A percentile compares a stretch with the other conserved stretches of the same genome.
phyloP scores from a whole-genome alignment of 2,329 filamentous ascomycete species.

The Fusarium aywerte region DNA sequence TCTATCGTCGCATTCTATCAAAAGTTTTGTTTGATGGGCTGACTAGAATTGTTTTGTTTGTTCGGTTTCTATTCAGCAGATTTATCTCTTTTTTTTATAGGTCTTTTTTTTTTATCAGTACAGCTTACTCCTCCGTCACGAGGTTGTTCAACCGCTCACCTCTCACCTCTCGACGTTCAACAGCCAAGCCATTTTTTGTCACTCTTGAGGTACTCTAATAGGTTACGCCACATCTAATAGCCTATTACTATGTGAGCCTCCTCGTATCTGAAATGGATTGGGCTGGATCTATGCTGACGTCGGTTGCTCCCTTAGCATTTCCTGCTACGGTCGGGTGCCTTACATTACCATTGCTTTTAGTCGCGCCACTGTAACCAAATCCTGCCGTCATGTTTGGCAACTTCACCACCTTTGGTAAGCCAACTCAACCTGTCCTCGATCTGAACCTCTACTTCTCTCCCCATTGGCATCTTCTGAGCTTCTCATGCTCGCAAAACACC shows the following conservation, averaged over 20 bases:
- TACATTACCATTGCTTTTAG: constrained; percentile 17
- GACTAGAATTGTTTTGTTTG: not conserved
- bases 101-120: not conserved
- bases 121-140: constrained; percentile 1
- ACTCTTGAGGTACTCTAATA: not conserved
- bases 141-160: constrained; percentile 2
- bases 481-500: constrained; percentile 33
- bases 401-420: constrained; percentile 55
- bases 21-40: constrained; percentile 8
- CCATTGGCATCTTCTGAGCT: not conserved
- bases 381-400: constrained; percentile 57
- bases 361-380: constrained; percentile 33
- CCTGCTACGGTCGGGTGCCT: constrained; percentile 24
- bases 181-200: not conserved
- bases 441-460: not conserved
- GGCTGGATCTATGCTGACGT: constrained; percentile 26
- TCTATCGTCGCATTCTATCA: not conserved
- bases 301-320: constrained; percentile 24
- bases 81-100: constrained; percentile 11
- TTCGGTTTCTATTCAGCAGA: not conserved
- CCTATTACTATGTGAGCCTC: constrained; percentile 23
- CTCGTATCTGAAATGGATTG: constrained; percentile 12
- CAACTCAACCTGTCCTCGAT: not conserved
- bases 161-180: constrained; percentile 9
- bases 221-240: constrained; percentile 1